Evolutionary conservation across 352 stramenopile genomes (phyloP), one percentile per base, ranked within the genome.

Genomic region (Globisporangium apiculatum): DNA sequence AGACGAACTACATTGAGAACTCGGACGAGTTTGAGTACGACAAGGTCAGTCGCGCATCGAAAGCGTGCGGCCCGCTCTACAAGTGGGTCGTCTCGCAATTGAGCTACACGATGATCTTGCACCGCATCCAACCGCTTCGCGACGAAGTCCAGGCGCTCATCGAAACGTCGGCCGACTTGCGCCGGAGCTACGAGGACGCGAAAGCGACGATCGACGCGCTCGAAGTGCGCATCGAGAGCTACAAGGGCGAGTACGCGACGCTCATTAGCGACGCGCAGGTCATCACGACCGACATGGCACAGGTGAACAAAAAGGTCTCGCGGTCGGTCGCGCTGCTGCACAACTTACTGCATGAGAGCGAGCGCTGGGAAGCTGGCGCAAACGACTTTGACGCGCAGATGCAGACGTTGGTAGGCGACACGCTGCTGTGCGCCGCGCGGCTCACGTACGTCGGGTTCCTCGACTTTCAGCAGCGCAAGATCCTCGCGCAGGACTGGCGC

Each of bases 371-470:
- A 61, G 89, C 93, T 61, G 97, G 94, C 38, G 95, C 94, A n/a
- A 94, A 98, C 66, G 85, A 91, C 55, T 99, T 99, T 56, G 86
- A 98, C 62, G 69, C 83, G 15, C 95, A 99, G 64, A 92, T 99
- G 71, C 86, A 91, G 62, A 99, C 91, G 18, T 77, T 99, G 14
- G 91, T 99, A 31, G 97, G 97, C 17, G 97, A 99, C 73, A 97
- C 89, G 48, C 77, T 99, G 14, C 61, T 99, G 15, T 94, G 89
- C 42, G 96, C 95, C 49, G 95, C 93, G 0, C 99, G 99, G 62
- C 74, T 99, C 7, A 99, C 98, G 11, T 99, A 99, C 69, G 87
- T 93, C 35, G 96, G 98, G 17, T 99, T 99, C 62, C 98, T 99
- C 58, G 96, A 99, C 72, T 98, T 99, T 69, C 97, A 98, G 62